Base-by-base conservation (phyloP, 2,329 filamentous ascomycete genomes). In the Myriosclerotinia scirpicola region DNA sequence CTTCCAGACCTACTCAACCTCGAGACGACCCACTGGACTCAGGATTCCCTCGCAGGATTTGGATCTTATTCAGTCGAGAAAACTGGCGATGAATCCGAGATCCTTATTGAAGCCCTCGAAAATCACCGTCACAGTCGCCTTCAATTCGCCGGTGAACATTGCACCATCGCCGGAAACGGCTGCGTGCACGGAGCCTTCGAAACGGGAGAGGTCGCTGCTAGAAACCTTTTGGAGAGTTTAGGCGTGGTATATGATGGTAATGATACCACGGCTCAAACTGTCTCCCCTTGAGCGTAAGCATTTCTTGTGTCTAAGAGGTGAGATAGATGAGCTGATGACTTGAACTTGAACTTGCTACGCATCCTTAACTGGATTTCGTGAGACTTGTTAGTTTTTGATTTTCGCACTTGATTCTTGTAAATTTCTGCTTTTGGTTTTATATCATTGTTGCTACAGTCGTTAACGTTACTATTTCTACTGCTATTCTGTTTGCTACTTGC, bases 131-230 rank as follows among this genome's bases (percentile, higher is more conserved):
- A 62, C 22, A 77, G 74, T 48, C 72, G 76, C 66, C 71, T 80
- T 63, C 79, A 80, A 66, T 80, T 80, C 63, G 79, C 79, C 1
- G 79, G 79, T 44, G 77, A 78, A 69, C 77, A 78, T 68, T 79
- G 78, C 65, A 78, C 78, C 44, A 67, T 77, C 69, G 74, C 76
- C 38, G 79, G 76, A 22, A 80, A 80, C 70, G 79, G 79, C 42
- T 80, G 79, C 71, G 79, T 80, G 34, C 79, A 80, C 70, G 79
- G 79, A 30, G 79, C 79, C n/a, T 80, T 80, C 68, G 78, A 77
- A 62, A 79, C 78, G 20, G 79, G 79, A 44, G 79, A 80, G 72
- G 76, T 74, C 26, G 77, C 79, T 17, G 79, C 79, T 38, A 75
- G 73, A 66, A 80, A 80, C 69, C 68, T 80, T 58, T 69, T 80